phyloP scores from a whole-genome alignment of 768 basidiomycete genomes.

The Collybiopsis luxurians region DNA sequence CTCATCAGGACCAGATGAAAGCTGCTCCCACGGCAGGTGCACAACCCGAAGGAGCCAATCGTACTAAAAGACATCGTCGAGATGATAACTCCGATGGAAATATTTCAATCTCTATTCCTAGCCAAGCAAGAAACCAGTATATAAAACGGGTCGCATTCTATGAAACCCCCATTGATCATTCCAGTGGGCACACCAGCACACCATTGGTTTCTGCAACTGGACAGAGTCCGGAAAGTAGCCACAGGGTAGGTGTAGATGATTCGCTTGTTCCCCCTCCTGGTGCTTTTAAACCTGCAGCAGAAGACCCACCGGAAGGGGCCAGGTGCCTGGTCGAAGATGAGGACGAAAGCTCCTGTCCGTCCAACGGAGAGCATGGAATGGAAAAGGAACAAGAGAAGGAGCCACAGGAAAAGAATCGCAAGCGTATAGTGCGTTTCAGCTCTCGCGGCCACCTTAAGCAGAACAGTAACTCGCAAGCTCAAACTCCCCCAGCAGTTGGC shows the following conservation, averaged over 20 bases:
- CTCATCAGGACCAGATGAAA: slow-evolving; percentile 80
- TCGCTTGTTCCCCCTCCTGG: slow-evolving; percentile 58
- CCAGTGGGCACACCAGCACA: slow-evolving; percentile 30
- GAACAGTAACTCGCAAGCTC: slow-evolving; percentile 2
- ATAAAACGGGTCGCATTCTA: slow-evolving; percentile 49
- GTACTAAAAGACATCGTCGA: slow-evolving; percentile 56
- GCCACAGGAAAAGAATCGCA: slow-evolving; percentile 29
- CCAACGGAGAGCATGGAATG: slow-evolving; percentile 16
- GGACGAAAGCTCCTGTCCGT: slow-evolving; percentile 57
- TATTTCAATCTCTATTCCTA: slow-evolving; percentile 31
- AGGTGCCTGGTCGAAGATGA: slow-evolving; percentile 95
- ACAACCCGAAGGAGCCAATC: slow-evolving; percentile 27
- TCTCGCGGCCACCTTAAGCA: slow-evolving; percentile 8
- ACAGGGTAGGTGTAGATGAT: slow-evolving; percentile 59
- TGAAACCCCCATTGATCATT: slow-evolving; percentile 16
- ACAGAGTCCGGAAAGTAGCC: slow-evolving; percentile 30
- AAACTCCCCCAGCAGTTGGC: slow-evolving; percentile 2
- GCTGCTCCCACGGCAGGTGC: slow-evolving; percentile 34
- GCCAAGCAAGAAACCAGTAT: slow-evolving; percentile 53
- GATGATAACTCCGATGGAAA: slow-evolving; percentile 35
- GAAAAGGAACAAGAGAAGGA: slow-evolving; percentile 11
- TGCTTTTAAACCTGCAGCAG: slow-evolving; percentile 19
- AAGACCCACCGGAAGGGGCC: slow-evolving; percentile 40
- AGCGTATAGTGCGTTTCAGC: slow-evolving; percentile 8
- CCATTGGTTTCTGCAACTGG: slow-evolving; percentile 1